Evolutionary conservation across 441 rosid species (phyloP), one percentile per base, ranked within the genome.

Genomic region (Populus trichocarpa): DNA sequence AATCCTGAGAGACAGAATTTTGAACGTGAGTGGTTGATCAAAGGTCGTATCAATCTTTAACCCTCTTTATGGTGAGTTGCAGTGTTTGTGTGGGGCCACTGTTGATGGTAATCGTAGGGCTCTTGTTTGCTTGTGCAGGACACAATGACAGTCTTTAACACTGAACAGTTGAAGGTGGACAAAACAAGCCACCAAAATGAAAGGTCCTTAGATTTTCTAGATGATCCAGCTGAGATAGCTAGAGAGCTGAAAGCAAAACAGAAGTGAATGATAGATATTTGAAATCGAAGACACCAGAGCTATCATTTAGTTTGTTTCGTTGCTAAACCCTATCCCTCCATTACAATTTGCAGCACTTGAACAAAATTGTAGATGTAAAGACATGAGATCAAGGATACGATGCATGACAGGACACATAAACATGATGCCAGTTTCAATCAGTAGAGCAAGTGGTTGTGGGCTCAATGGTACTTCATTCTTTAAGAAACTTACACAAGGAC

Each of bases 61-160:
- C 36, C 42, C 69, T 69, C 67, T 79, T 75, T 69, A 77, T 84
- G 77, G 75, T 73, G 80, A 79, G 79, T 23, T 82, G 67, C 78
- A 67, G 66, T 77, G 50, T 32, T 75, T 38, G 81, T 74, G 78
- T 30, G 73, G 80, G 85, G 83, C 83, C 88, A 77, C 50, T 79
- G 77, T 53, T 71, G 76, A 63, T 77, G 57, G 72, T 74, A 83
- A 85, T 84, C 81, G 77, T 84, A 78, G 76, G 38, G 57, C 57
- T 78, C 66, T 84, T 86, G 88, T 83, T 87, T 79, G 77, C 72
- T 83, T 83, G 77, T 67, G 83, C 28, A 79, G 84, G 83, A 83
- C 81, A 73, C 13, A 20, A 69, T 32, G 63, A 78, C 82, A 13
- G 33, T 69, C 30, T 42, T 65, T 14, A 12, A 8, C 4, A 23